Conservation (phyloP, 345 rosid species). For the Gossypium bickii region DNA sequence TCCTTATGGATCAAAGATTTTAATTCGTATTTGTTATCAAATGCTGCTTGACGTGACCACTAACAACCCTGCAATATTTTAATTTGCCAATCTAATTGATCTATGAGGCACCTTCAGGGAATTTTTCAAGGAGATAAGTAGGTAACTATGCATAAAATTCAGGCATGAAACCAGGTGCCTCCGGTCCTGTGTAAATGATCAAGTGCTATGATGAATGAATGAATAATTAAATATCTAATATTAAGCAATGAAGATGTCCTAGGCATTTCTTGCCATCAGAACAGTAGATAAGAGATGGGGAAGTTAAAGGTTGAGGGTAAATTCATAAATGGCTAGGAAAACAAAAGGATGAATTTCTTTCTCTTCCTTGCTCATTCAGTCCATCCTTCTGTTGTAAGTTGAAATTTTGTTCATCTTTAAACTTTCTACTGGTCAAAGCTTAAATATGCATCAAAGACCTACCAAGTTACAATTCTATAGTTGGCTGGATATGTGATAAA, state of each 20-base stretch:
- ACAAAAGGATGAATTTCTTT: neutral
- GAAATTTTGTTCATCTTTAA: neutral
- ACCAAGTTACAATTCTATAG: neutral
- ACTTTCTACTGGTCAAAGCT: neutral
- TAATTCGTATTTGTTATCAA: neutral
- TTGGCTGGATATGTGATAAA: slow-evolving; percentile 4
- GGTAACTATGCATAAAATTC: neutral
- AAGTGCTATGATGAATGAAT: neutral
- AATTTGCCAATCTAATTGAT: neutral
- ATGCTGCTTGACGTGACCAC: neutral
- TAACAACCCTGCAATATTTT: neutral
- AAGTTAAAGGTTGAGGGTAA: neutral
- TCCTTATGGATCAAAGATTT: neutral
- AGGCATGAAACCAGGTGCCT: slow-evolving; percentile 6
- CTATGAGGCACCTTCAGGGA: neutral
- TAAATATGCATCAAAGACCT: neutral
- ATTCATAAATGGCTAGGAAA: neutral
- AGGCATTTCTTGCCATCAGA: neutral
- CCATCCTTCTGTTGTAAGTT: neutral
- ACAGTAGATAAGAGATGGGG: neutral
- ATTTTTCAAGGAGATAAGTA: neutral
- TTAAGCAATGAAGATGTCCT: neutral
- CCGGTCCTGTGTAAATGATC: neutral
- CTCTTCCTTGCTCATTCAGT: neutral
- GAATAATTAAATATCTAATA: neutral